A percentile compares a stretch with the other conserved stretches of the same genome.
Evolutionary conservation across 2,329 filamentous ascomycete genomes (phyloP).

Genomic region (Trichocomaceae sp.): DNA sequence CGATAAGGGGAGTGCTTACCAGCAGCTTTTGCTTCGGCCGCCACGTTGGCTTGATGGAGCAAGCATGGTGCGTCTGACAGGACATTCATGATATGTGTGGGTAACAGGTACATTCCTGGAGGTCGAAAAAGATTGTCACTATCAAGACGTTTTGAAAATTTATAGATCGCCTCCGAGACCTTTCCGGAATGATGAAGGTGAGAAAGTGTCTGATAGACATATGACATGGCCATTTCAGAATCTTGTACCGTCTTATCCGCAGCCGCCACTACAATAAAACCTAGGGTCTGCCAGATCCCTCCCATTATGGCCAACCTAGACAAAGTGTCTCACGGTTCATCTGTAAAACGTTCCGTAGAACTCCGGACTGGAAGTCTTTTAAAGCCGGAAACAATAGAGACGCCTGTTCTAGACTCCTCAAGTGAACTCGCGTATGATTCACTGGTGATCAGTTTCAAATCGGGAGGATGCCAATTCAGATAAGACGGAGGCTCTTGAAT

Average conservation of each 20-base stretch:
- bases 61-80: conserved; percentile 43
- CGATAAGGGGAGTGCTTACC: conserved; percentile 35
- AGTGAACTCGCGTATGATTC: neutral
- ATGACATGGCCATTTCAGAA: conserved; percentile 37
- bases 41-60: conserved; percentile 34
- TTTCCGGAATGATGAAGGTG: conserved; percentile 40
- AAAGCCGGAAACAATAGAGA: neutral
- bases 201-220: conserved; percentile 39
- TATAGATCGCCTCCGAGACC: conserved; percentile 40
- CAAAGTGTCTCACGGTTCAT: conserved; percentile 20
- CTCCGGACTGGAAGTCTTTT: neutral
- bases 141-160: conserved; percentile 26
- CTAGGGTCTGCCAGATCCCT: conserved; percentile 35
- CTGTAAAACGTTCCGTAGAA: conserved; percentile 21
- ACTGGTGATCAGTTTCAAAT: conserved; percentile 26
- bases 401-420: neutral
- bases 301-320: conserved; percentile 25
- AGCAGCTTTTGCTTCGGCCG: conserved; percentile 29
- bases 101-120: conserved; percentile 40
- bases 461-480: conserved; percentile 22
- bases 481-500: conserved; percentile 22
- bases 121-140: conserved; percentile 32
- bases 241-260: conserved; percentile 30
- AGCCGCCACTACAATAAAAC: conserved; percentile 36
- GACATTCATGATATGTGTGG: conserved; percentile 41